phyloP scores from a whole-genome alignment of 495 filamentous ascomycete genomes.

The Penicillium atrosanguineum region DNA sequence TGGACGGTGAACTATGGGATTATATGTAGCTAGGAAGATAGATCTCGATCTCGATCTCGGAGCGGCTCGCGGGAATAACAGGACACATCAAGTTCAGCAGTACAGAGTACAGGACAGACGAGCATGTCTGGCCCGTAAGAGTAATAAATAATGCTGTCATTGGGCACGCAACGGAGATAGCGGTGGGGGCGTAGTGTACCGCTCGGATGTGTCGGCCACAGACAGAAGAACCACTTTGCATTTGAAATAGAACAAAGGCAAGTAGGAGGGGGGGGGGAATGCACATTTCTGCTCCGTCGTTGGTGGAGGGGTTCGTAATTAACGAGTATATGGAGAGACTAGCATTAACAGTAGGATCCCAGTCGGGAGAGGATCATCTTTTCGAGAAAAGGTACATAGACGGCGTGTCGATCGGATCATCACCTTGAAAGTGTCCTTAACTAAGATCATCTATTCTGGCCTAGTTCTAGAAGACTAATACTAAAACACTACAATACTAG shows the following conservation, averaged over 20 bases:
- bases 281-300: background rate
- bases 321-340: background rate
- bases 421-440: background rate
- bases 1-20: background rate
- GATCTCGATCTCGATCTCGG: background rate
- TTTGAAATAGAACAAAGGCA: background rate
- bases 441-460: background rate
- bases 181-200: background rate
- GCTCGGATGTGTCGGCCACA: conserved; percentile 6
- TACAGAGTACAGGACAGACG: background rate
- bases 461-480: background rate
- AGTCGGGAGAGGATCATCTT: background rate
- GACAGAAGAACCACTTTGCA: conserved; percentile 1
- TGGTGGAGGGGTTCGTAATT: background rate
- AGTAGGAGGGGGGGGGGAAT: background rate
- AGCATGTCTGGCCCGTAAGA: background rate
- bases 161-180: conserved; percentile 1
- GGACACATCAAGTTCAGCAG: background rate
- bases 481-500: no score
- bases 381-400: background rate
- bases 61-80: background rate
- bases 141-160: background rate
- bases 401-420: background rate
- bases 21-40: background rate
- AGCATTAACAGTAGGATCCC: background rate